phyloP scores from a whole-genome alignment of 306 rosid species.

The Acacia acuminata region DNA sequence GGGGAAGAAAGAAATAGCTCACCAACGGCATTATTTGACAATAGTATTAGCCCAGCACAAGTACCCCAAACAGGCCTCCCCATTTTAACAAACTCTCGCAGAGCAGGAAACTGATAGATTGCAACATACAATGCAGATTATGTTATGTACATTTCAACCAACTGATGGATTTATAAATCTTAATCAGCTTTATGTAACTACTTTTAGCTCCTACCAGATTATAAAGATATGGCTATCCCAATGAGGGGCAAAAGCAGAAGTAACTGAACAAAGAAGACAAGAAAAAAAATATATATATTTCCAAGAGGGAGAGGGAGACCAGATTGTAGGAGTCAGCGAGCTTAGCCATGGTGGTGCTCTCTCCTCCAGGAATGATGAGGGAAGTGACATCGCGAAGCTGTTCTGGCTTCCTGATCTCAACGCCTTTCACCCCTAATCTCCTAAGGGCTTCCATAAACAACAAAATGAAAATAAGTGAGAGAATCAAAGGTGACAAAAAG shows the following conservation, averaged over 20 bases:
- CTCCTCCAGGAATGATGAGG: slow-evolving; percentile 95
- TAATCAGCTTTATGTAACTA: background rate
- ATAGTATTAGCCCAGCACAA: slow-evolving; percentile 97
- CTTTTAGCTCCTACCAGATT: background rate
- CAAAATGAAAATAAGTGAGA: background rate
- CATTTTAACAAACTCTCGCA: slow-evolving; percentile 86
- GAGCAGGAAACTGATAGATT: slow-evolving; percentile 73
- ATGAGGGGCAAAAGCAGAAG: background rate
- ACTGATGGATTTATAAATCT: background rate
- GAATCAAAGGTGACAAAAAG: background rate
- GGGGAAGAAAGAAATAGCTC: slow-evolving; percentile 32
- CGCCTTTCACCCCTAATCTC: slow-evolving; percentile 83
- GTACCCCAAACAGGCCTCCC: slow-evolving; percentile 99
- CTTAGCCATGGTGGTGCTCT: slow-evolving; percentile 98
- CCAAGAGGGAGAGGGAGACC: slow-evolving; percentile 46
- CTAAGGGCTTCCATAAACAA: slow-evolving; percentile 59
- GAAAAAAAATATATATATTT: background rate
- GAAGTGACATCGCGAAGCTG: slow-evolving; percentile 75
- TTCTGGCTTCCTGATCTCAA: slow-evolving; percentile 85
- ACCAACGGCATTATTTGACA: slow-evolving; percentile 88
- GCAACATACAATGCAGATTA: background rate
- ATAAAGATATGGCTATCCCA: background rate
- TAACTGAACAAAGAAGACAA: background rate
- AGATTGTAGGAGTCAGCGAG: slow-evolving; percentile 85
- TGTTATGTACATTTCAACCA: background rate